Evolutionary conservation across 352 stramenopile species (phyloP), one percentile per base, ranked within the genome.

Genomic region (Globisporangium polare): DNA sequence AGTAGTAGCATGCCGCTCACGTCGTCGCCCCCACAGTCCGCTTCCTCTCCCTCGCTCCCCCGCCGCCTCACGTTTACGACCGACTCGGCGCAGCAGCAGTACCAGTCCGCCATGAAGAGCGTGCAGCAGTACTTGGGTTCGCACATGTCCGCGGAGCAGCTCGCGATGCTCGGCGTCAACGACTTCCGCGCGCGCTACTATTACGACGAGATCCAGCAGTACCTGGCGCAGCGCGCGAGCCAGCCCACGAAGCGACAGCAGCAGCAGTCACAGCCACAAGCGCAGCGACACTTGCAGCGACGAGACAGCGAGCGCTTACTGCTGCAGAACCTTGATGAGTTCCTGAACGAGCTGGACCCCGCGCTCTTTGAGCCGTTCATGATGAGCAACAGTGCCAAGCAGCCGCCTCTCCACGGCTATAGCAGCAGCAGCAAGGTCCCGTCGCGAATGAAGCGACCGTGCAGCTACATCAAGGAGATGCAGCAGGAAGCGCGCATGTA

Each of bases 121-220:
- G 77, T 86, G 50, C 74, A 83, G 62, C 64, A 77, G 56, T 86
- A 80, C 65, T 72, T 86, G 31, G 64, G 73, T 27, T 53, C 65
- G 1, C 72, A 82, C 60, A 68, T 80, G 22, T 20, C 62, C 5
- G 22, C 46, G 24, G 72, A 74, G 0, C 66, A 80, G 17, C 60
- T 77, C 46, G 74, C 80, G 20, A 52, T 80, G 29, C 68, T 84
- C 7, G 73, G 74, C n/a, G 74, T 86, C 39, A 69, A 78, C 59
- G 77, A 86, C 53, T 69, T 61, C n/a, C 74, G 71, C 46, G 77
- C 77, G 22, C 73, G 74, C 59, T 70, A 62, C 51, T 77, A 78
- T 43, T 86, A 81, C 54, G 76, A 79, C 18, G 76, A 86, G 69
- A 86, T 86, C 62, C 76, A 86, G 64, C 65, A 77, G 12, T 86